Evolutionary conservation across 192 early-diverging fungal genomes (phyloP).

Genomic region (Backusella circina): DNA sequence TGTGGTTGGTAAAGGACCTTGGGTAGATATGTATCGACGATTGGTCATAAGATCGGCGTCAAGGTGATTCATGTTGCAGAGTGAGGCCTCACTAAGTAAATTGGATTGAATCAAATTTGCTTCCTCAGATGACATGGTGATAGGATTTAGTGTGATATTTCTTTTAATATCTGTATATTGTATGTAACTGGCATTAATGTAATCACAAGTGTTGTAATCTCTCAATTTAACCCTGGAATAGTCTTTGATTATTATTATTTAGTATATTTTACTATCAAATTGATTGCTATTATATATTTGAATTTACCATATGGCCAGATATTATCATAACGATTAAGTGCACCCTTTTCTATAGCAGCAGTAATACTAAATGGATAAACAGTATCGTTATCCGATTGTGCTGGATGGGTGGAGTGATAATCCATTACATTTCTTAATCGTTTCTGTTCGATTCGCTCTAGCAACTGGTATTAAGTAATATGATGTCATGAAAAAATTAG

Average conservation of each 20-base stretch:
- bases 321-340: slow-evolving; percentile 76
- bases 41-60: not conserved
- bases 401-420: slow-evolving; percentile 34
- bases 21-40: slow-evolving; percentile 44
- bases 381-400: slow-evolving; percentile 27
- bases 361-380: slow-evolving; percentile 66
- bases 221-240: slow-evolving; percentile 30
- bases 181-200: slow-evolving; percentile 35
- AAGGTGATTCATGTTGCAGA: not conserved
- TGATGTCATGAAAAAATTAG: not conserved
- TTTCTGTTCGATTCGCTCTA: slow-evolving; percentile 59
- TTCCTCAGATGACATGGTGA: slow-evolving; percentile 29
- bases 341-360: slow-evolving; percentile 68
- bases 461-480: slow-evolving; percentile 21
- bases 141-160: slow-evolving; percentile 27
- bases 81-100: slow-evolving; percentile 10
- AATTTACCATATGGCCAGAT: slow-evolving; percentile 70
- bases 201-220: slow-evolving; percentile 54
- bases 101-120: not conserved
- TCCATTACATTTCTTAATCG: slow-evolving; percentile 63
- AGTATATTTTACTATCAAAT: not conserved
- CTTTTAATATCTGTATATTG: slow-evolving; percentile 68
- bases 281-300: slow-evolving; percentile 25
- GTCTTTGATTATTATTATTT: slow-evolving; percentile 6
- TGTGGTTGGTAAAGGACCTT: slow-evolving; percentile 77